phyloP scores from a whole-genome alignment of 176 grass and related monocot species.

The Oryza longistaminata region DNA sequence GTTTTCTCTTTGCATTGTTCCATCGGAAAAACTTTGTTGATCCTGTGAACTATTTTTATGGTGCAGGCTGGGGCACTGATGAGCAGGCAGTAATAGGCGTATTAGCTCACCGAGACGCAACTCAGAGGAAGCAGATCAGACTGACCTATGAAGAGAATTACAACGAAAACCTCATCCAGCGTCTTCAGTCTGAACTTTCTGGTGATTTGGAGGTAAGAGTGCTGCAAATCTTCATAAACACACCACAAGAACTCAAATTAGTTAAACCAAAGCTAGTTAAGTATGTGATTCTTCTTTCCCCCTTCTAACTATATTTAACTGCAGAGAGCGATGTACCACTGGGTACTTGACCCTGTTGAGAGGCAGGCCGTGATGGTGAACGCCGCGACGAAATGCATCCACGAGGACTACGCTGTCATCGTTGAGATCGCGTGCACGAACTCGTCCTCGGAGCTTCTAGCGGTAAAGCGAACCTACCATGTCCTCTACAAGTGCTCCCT shows the following conservation, averaged over 20 bases:
- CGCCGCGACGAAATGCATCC: slow-evolving; percentile 52
- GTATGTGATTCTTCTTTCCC: neutral
- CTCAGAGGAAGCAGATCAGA: slow-evolving; percentile 68
- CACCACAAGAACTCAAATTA: neutral
- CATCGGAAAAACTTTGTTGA: neutral
- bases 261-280: neutral
- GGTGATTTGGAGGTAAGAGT: slow-evolving; percentile 70
- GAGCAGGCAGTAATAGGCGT: slow-evolving; percentile 71
- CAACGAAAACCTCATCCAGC: slow-evolving; percentile 56
- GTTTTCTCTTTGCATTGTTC: neutral
- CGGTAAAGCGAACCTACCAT: slow-evolving; percentile 79
- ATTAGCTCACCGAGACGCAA: slow-evolving; percentile 64
- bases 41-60: neutral
- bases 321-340: slow-evolving; percentile 73
- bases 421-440: slow-evolving; percentile 70
- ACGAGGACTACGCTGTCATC: slow-evolving; percentile 52
- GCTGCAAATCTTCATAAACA: neutral
- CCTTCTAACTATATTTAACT: neutral
- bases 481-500: slow-evolving; percentile 61
- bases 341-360: slow-evolving; percentile 67
- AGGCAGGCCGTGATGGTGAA: slow-evolving; percentile 68
- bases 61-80: slow-evolving; percentile 88
- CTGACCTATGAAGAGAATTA: slow-evolving; percentile 64
- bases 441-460: slow-evolving; percentile 52
- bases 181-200: slow-evolving; percentile 71